Evolutionary conservation across 2,329 filamentous ascomycete genomes (phyloP), one percentile per base, ranked within the genome.

Genomic region (Nemania diffusa): DNA sequence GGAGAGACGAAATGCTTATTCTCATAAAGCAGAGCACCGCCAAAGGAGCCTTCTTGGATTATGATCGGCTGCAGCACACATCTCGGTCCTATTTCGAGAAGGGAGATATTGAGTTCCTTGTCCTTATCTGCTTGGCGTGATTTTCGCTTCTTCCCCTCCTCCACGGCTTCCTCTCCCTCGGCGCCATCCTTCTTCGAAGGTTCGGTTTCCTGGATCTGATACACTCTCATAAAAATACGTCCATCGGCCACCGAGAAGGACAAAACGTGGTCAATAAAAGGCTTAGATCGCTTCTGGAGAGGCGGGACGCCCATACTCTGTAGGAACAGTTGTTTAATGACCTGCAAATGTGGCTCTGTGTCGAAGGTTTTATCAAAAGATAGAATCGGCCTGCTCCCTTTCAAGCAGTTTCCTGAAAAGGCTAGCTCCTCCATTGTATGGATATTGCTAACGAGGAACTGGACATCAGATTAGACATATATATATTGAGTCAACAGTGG

Each of bases 1-100:
- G 96, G 96, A 73, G 92, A 96, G 61, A 99, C 92, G 75, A 97
- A 99, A 79, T 97, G 91, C 85, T 93, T 96, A 84, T 98, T 98
- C 84, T 98, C 93, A 82, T 97, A 99, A 77, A 99, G 97, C 71
- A 98, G 93, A 2, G 96, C 95, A 0, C 96, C 96, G 61, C 95
- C 64, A 74, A 99, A 98, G 68, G 92, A 94, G 50, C 93, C 94
- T 79, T 99, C 96, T 74, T 97, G 90, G 72, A 98, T 97, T 64
- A 98, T 90, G 72, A 78, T 97, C 0, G 96, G 95, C 27, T 94
- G 97, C 57, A 97, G 84, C 32, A 97, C 94, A 73, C 97, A 95
- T 52, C 96, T 88, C 0, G 96, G 96, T 0, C 96, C 96, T 46
- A 69, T 69, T 81, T 99, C 96, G 1, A 97, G 89, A 26, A 99